Base-by-base conservation (phyloP, 1,284 basidiomycete species). In the Anthracocystis walkeri region DNA sequence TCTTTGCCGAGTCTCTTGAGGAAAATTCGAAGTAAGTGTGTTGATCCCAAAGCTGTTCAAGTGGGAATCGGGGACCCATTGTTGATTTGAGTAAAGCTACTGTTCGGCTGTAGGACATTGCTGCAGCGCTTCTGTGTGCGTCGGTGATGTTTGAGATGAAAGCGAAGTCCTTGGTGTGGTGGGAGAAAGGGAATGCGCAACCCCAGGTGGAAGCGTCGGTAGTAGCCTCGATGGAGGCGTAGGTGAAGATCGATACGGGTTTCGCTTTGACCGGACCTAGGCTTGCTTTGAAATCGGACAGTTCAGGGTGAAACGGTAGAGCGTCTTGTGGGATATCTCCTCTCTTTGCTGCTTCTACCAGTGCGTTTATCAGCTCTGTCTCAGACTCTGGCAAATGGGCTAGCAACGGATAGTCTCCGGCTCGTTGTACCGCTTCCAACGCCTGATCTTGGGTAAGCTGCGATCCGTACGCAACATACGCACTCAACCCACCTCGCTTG, bases 1-100 rank as follows among this genome's bases (percentile, higher is more conserved):
- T 72, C 25, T 56, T 55, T 8, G 69, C 59, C n/a, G 69, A 58
- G 33, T 65, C 58, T 10, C 63, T 50, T 18, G n/a, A 31, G 35
- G 69, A 63, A 12, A 72, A 72, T 35, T 72, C 69, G 25, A 66
- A 72, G 51, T 59, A 66, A 11, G 69, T 72, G 38, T 72, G 69
- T 25, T 66, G 64, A 51, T 72, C 69, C 69, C 69, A 72, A 1
- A 72, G 52, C 48, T 72, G 69, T 44, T 72, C 59, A 42, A 72
- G 56, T 4, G 63, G 69, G 53, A 72, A 72, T 4, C 69, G 59
- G 1, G 69, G 69, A 7, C 69, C 69, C 63, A 72, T 66, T 33
- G 64, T 59, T 1, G 55, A 38, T 35, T 66, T 72, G 33, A 72
- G 64, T 18, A 62, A 23, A 0, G 58, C n/a, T 0, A 72, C 33